Conservation (phyloP, 2,329 filamentous ascomycete species). For the Colletotrichum sp. region DNA sequence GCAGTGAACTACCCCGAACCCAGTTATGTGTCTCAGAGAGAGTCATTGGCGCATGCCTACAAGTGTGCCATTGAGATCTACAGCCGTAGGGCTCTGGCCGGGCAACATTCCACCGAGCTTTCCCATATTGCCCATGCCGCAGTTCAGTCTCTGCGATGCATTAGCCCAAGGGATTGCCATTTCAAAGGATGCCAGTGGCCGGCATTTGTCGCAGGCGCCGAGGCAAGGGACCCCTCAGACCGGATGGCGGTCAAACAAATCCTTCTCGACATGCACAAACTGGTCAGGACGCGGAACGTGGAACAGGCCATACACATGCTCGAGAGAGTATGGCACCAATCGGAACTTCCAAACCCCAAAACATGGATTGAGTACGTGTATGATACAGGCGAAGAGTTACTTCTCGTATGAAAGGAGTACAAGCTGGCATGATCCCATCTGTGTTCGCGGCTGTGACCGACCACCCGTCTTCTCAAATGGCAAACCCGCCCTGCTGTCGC, state of each 20-base stretch:
- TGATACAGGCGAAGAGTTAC: neutral
- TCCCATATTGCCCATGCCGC: neutral
- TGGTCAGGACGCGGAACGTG: neutral
- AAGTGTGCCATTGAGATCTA: neutral
- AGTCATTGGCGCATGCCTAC: neutral
- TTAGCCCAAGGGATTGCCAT: neutral
- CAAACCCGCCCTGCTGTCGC: neutral
- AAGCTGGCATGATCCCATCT: neutral
- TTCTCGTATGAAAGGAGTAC: neutral
- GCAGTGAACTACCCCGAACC: neutral
- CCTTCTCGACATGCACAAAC: neutral
- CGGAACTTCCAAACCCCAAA: neutral
- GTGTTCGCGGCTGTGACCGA: neutral
- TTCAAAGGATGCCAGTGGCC: neutral
- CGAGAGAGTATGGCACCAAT: neutral
- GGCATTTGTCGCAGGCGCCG: neutral
- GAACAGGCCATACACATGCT: neutral
- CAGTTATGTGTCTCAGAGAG: neutral
- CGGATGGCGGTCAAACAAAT: neutral
- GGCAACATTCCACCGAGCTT: neutral
- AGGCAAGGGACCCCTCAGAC: neutral
- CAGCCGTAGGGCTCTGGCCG: neutral
- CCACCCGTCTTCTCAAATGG: neutral
- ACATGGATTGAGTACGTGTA: neutral
- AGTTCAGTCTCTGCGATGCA: neutral